These are phyloP conservation scores for Rostrohypoxylon terebratum DNA, from an alignment of 495 filamentous ascomycete genomes.

Conservation along the genomic window DNA sequence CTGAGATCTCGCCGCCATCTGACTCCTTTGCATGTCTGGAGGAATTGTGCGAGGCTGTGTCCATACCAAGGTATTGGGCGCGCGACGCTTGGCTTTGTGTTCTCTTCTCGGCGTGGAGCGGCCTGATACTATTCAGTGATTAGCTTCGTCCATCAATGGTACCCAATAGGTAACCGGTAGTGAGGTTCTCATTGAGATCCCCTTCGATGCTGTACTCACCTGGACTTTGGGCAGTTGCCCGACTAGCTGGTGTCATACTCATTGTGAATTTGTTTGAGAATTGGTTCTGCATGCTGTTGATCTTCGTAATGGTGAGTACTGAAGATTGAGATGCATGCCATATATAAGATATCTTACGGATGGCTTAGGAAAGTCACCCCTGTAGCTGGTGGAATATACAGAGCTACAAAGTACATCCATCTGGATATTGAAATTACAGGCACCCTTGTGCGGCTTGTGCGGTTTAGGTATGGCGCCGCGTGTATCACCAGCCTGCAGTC, in stretches of 20 bases:
- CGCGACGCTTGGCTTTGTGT: conserved; percentile 17
- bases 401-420: neutral
- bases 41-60: conserved; percentile 22
- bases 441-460: neutral
- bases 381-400: neutral
- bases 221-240: conserved; percentile 15
- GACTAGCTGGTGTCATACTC: conserved; percentile 15
- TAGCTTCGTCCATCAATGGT: neutral
- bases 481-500: conserved; percentile 15
- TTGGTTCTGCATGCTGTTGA: conserved; percentile 11
- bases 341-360: conserved; percentile 8
- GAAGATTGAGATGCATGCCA: conserved; percentile 4
- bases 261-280: conserved; percentile 2
- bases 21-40: conserved; percentile 19
- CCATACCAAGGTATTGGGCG: conserved; percentile 18
- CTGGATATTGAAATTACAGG: neutral
- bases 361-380: neutral
- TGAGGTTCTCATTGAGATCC: neutral
- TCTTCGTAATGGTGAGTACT: neutral
- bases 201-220: neutral
- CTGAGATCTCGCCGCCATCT: conserved; percentile 3
- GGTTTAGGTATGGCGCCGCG: conserved; percentile 10
- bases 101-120: conserved; percentile 14
- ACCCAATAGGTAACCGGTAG: neutral
- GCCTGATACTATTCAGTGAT: neutral